Percentiles rank a stretch among this genome's conserved stretches.
phyloP scores from a whole-genome alignment of 1,284 basidiomycete genomes.

The Sphaerobolus stellatus region DNA sequence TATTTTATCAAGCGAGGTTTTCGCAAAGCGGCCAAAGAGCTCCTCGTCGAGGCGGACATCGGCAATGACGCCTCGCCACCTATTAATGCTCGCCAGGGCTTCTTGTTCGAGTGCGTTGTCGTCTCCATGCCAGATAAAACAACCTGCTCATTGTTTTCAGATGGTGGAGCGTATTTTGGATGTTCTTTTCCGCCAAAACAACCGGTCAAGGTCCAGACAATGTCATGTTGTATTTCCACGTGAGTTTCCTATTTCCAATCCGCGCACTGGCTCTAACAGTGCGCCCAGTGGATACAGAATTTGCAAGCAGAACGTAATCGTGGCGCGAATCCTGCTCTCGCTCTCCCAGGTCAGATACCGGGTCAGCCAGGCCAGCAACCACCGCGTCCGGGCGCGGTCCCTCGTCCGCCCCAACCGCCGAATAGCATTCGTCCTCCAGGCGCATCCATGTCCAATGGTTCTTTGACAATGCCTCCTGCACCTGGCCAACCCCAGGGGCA shows the following conservation, averaged over 20 bases:
- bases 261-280: conserved; percentile 14
- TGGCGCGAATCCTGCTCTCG: conserved; percentile 2
- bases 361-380: conserved; percentile 14
- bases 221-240: conserved; percentile 68
- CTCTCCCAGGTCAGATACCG: conserved; percentile 18
- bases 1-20: conserved; percentile 79
- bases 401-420: conserved; percentile 10
- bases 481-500: conserved; percentile 31
- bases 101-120: conserved; percentile 72
- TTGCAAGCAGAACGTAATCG: conserved; percentile 21
- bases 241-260: conserved; percentile 26
- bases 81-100: conserved; percentile 76
- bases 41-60: conserved; percentile 63
- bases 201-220: conserved; percentile 61
- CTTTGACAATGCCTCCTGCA: conserved; percentile 18
- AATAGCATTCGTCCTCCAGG: conserved; percentile 17
- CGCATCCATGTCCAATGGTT: conserved; percentile 31
- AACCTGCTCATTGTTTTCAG: conserved; percentile 34
- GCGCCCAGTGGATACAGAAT: conserved; percentile 29
- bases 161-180: conserved; percentile 88
- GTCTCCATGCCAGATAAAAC: not conserved
- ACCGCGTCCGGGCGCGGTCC: conserved; percentile 18
- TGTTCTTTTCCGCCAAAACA: conserved; percentile 74
- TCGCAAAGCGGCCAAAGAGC: conserved; percentile 62
- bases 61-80: conserved; percentile 59